Base-by-base conservation (phyloP, 352 stramenopile genomes). In the Globisporangium mamillatum region DNA sequence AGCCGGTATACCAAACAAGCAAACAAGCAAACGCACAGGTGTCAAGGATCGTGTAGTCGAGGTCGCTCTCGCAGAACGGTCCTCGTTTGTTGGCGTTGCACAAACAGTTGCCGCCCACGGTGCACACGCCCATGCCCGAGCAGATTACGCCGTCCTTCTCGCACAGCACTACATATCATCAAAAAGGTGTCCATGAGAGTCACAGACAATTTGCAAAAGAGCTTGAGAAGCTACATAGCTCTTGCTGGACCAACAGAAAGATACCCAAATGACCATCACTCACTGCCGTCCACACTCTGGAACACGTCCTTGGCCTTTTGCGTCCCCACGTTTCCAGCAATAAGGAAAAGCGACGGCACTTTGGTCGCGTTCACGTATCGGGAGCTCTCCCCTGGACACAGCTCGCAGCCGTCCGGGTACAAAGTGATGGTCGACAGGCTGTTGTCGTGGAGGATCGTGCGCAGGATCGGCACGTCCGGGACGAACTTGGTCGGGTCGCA, bases 291-390 rank as follows among this genome's bases (percentile, higher is more conserved):
- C 58, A 69, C 78, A 71, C 75, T 90, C 52, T 54, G 68, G 64
- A 91, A 94, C 10, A 92, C 81, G 67, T 94, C 82, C 68, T 89
- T 88, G 22, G 89, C 79, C 57, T 94, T 94, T 58, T 94, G 79
- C 52, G 80, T 52, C 25, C 82, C 84, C 8, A 88, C 72, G 62
- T 90, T 93, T 34, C 86, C 86, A 5, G 79, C 84, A n/a, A 94
- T 75, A 16, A 93, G 60, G 34, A 88, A 71, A 36, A 94, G 75
- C 53, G 76, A 74, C 14, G 86, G 86, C 4, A 93, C 76, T 0
- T 24, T 73, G n/a, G 80, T 88, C 52, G 69, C 72, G 64, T 86
- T 88, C 41, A 83, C 67, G 63, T 91, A 93, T 52, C 77, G 72
- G 1, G 76, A 71, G 25, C 53, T 44, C 54, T 72, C 64, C 27